These are phyloP conservation scores for Aspergillus luchuensis DNA, from an alignment of 2,329 filamentous ascomycete genomes.

Conservation along the genomic window DNA sequence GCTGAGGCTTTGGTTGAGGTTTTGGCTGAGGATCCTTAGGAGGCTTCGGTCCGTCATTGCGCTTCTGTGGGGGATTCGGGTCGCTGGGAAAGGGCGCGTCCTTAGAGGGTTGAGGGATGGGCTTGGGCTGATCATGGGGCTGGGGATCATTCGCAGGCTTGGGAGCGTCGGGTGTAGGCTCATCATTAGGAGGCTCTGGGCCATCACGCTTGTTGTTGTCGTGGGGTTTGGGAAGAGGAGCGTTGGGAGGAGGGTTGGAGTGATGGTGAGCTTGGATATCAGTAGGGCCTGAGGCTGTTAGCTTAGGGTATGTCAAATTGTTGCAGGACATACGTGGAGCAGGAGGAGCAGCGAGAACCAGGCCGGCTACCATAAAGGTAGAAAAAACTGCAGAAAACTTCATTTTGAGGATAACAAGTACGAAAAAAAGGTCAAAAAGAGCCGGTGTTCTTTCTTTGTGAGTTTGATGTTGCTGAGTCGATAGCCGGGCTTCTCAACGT, in stretches of 20 bases:
- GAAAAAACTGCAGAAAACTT: conserved; percentile 5
- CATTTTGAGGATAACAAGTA: not conserved
- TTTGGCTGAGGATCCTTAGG: not conserved
- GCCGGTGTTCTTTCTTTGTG: not conserved
- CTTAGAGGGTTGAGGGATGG: not conserved
- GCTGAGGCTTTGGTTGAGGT: not conserved
- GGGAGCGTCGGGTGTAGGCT: not conserved
- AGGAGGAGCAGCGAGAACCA: conserved; percentile 8
- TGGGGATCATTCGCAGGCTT: not conserved
- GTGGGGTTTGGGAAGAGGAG: not conserved
- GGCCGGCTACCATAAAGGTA: conserved; percentile 6
- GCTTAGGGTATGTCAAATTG: not conserved
- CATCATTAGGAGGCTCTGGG: not conserved
- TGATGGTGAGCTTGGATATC: not conserved
- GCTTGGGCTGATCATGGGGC: not conserved
- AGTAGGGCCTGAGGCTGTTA: not conserved
- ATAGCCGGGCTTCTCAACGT: not conserved
- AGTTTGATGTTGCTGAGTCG: not conserved
- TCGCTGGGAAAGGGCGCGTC: too few relatives aligned
- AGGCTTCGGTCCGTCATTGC: not conserved
- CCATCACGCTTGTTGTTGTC: not conserved
- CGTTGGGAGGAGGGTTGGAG: not conserved
- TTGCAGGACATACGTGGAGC: conserved; percentile 1
- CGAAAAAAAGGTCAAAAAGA: too few relatives aligned
- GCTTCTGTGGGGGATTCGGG: not conserved